phyloP scores from a whole-genome alignment of 139 green algal species.

The Chlorella sp. region DNA sequence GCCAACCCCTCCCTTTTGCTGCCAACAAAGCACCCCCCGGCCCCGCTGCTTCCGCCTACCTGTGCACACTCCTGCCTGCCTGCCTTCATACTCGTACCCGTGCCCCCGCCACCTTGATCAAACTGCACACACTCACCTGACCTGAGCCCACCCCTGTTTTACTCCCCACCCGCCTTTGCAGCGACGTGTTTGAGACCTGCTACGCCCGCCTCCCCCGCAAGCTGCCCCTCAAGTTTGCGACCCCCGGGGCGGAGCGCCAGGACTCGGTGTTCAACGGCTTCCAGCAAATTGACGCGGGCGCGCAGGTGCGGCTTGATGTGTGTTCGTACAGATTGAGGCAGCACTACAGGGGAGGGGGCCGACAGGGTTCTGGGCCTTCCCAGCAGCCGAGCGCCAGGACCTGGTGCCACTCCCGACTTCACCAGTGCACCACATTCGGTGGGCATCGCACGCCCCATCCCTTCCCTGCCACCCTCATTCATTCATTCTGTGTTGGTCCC shows the following conservation, averaged over 20 bases:
- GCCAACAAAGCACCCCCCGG: neutral
- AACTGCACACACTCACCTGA: neutral
- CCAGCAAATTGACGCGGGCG: constrained; percentile 25
- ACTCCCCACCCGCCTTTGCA: constrained; percentile 20
- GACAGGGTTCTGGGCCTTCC: too few species aligned
- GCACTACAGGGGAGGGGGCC: too few species aligned
- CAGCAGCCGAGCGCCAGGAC: too few species aligned
- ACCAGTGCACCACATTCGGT: too few species aligned
- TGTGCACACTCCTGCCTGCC: neutral
- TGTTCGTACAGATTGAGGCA: too few species aligned
- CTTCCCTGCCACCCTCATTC: constrained; percentile 22
- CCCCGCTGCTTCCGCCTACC: neutral
- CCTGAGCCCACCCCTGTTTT: neutral
- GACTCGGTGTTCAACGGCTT: constrained; percentile 95
- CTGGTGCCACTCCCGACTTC: neutral
- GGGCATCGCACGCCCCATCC: neutral
- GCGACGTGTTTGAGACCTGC: constrained; percentile 62
- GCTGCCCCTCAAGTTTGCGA: constrained; percentile 81
- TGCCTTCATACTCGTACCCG: neutral
- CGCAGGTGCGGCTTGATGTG: neutral
- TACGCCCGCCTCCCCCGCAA: constrained; percentile 39
- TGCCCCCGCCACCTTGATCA: neutral
- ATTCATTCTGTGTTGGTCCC: too few species aligned
- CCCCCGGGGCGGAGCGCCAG: constrained; percentile 93
- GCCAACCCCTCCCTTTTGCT: neutral